Evolutionary conservation across 345 rosid genomes (phyloP).

Genomic region (Boechera stricta): DNA sequence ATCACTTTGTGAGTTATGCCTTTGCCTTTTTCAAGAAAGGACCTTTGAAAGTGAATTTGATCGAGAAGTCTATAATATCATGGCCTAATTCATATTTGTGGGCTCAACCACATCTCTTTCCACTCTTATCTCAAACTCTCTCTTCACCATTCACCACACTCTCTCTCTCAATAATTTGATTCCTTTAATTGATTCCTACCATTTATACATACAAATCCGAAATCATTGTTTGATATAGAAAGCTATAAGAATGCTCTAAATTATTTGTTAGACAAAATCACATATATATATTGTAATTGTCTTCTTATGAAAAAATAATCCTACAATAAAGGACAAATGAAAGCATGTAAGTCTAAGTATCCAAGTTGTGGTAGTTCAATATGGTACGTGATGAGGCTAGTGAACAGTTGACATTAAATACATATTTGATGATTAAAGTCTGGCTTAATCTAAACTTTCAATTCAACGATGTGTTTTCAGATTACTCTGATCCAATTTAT

Average conservation of each 20-base stretch:
- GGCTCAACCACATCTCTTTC: conserved; percentile 43
- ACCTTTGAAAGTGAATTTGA: conserved; percentile 46
- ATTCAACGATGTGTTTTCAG: too few relatives aligned
- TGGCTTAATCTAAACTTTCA: neutral
- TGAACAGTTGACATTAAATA: neutral
- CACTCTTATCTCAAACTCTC: conserved; percentile 33
- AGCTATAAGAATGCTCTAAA: neutral
- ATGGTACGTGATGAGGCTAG: conserved; percentile 15
- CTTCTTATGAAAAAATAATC: conserved; percentile 4
- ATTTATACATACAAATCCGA: conserved; percentile 32
- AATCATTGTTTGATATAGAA: conserved; percentile 10
- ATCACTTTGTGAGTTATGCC: conserved; percentile 46
- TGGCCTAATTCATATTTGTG: conserved; percentile 34
- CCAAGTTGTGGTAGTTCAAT: neutral
- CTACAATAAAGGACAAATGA: conserved; percentile 15
- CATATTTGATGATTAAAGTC: neutral
- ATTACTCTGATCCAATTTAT: neutral
- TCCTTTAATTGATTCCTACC: conserved; percentile 26
- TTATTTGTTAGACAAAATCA: neutral
- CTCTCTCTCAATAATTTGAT: conserved; percentile 33
- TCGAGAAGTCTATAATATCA: conserved; percentile 35
- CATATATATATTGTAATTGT: conserved; percentile 9
- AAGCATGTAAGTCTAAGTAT: conserved; percentile 20
- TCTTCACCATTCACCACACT: conserved; percentile 42
- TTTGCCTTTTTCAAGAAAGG: conserved; percentile 51